Evolutionary conservation across 1,139 yeast species (phyloP).

Genomic region (Saccharomyces hybrid): DNA sequence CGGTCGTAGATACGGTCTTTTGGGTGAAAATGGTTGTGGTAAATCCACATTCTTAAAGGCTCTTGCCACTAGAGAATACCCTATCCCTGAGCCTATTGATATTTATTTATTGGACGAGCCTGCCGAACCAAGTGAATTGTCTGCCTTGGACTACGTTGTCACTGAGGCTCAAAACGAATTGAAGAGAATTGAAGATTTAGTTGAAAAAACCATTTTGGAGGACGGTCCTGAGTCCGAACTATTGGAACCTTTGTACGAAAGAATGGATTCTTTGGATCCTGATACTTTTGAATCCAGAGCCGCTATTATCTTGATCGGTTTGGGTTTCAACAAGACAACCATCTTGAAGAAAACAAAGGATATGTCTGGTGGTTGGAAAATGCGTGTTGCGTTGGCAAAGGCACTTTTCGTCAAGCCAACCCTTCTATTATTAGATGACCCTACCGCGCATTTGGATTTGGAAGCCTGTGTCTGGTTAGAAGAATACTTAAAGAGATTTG

Average conservation of each 20-base stretch:
- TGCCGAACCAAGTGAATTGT: conserved; percentile 84
- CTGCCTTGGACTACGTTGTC: conserved; percentile 94
- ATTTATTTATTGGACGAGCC: conserved; percentile 92
- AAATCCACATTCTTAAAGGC: conserved; percentile 91
- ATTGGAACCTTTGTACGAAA: conserved; percentile 86
- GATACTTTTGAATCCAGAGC: conserved; percentile 95
- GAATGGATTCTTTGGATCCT: conserved; percentile 94
- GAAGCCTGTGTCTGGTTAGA: conserved; percentile 99
- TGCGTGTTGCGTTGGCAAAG: conserved; percentile 71
- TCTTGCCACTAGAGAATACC: conserved; percentile 92
- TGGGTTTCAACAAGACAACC: conserved; percentile 85
- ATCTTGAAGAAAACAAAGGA: conserved; percentile 89
- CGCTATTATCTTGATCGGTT: conserved; percentile 90
- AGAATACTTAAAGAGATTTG: conserved; percentile 91
- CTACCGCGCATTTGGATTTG: conserved; percentile 98
- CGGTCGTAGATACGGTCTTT: conserved; percentile 93
- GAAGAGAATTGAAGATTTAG: conserved; percentile 83
- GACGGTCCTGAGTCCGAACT: conserved; percentile 92
- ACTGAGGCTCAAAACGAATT: conserved; percentile 92
- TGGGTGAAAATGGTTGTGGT: conserved; percentile 99
- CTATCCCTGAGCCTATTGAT: conserved; percentile 88
- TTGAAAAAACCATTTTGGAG: conserved; percentile 79
- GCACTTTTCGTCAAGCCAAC: conserved; percentile 86
- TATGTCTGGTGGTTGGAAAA: conserved; percentile 96
- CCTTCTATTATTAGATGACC: conserved; percentile 83